These are phyloP conservation scores for Crithidia sp. DNA, from an alignment of 208 protist genomes.

Conservation along the genomic window DNA sequence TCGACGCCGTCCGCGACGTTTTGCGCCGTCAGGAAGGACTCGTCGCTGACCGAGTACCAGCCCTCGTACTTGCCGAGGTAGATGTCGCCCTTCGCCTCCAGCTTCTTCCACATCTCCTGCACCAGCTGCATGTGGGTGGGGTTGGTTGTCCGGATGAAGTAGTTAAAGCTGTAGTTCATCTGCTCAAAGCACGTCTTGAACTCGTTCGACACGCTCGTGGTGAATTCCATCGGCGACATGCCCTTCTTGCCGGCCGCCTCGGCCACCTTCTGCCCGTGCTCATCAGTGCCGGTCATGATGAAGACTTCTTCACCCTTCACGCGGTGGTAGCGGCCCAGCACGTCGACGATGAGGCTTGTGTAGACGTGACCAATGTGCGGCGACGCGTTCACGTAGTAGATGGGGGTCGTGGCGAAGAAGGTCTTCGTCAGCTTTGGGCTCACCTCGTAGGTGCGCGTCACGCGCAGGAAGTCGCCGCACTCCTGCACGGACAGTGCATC, in stretches of 20 bases:
- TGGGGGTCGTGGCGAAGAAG: constrained; percentile 90
- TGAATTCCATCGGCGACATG: constrained; percentile 91
- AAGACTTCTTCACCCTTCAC: constrained; percentile 89
- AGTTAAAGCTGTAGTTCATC: constrained; percentile 91
- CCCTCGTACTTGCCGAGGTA: constrained; percentile 98
- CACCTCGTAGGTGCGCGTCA: constrained; percentile 72
- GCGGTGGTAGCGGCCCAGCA: constrained; percentile 88
- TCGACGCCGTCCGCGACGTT: constrained; percentile 87
- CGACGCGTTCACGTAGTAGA: constrained; percentile 93
- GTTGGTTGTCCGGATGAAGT: constrained; percentile 98
- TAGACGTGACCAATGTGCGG: constrained; percentile 95
- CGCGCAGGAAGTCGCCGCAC: constrained; percentile 79
- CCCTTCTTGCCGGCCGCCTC: constrained; percentile 85
- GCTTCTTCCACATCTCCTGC: constrained; percentile 87
- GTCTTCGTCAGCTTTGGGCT: constrained; percentile 69
- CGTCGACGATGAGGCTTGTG: constrained; percentile 89
- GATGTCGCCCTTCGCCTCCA: constrained; percentile 94
- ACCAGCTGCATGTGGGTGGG: constrained; percentile 81
- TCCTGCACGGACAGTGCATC: constrained; percentile 84
- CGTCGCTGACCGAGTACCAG: constrained; percentile 99
- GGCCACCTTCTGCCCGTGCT: constrained; percentile 98
- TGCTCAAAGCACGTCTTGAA: constrained; percentile 93
- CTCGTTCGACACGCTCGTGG: constrained; percentile 79
- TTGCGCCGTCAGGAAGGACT: constrained; percentile 94
- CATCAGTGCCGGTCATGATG: constrained; percentile 98